Evolutionary conservation across 306 rosid genomes (phyloP), one percentile per base, ranked within the genome.

Genomic region (Lagenaria siceraria): DNA sequence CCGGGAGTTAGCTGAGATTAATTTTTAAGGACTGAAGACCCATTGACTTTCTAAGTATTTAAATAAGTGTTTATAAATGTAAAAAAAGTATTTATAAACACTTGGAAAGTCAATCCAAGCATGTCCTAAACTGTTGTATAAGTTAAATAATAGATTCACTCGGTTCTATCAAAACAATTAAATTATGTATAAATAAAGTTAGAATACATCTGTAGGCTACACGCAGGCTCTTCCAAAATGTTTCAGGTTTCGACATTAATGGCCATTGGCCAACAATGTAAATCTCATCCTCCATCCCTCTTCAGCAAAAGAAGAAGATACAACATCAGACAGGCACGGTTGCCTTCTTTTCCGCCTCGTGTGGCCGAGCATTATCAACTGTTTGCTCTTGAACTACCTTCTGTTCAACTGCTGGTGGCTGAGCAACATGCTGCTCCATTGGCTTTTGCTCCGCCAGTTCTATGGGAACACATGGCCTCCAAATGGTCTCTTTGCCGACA

Each of bases 401-500:
- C 46, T 15, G 74, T 42, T 66, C 52, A 38, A 6, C 74, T 38
- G 71, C 25, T 35, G 46, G 58, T 15, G 76, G 76, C 55, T 69
- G 75, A 24, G 55, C 55, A 69, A 69, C 38, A 10, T 42, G 75
- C 18, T 69, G 75, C 31, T 69, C 54, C 4, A 19, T 42, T 9
- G 29, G 72, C 15, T 76, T 59, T 12, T 36, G 72, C 19, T 60
- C 79, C 14, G 70, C 80, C 22, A 14, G 61, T 78, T 63, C 80
- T n/a, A 78, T 75, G 6, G 80, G 75, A 22, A 78, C 75, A 14
- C 80, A 78, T 5, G 80, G 80, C 19, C 80, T 78, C 80, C 75
- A 78, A 4, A 64, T 29, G 33, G 80, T 63, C 82, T 90, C 98
- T 27, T 81, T 88, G 58, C 96, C 97, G 12, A 89, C 87, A 77